Evolutionary conservation across 352 stramenopile genomes (phyloP).

Genomic region (Globisporangium okanoganense): DNA sequence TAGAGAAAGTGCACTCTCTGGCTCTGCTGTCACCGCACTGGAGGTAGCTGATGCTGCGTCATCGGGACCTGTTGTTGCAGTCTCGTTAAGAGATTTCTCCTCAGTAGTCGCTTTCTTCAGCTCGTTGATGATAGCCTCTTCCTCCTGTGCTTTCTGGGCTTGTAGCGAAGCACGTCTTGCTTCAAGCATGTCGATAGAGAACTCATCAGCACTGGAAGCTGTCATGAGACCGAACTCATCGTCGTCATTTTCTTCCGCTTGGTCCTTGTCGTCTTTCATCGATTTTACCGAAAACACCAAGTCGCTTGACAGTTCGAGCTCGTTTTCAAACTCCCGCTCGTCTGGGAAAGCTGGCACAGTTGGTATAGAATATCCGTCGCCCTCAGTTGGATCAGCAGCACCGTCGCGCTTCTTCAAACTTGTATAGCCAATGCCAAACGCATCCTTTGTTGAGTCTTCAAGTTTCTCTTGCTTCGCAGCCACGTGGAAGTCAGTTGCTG

Average conservation of each 20-base stretch:
- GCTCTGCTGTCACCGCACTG: not conserved
- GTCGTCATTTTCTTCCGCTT: conserved; percentile 18
- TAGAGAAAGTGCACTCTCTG: conserved; percentile 37
- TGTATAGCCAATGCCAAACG: conserved; percentile 66
- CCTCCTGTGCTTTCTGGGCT: conserved; percentile 25
- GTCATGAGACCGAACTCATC: conserved; percentile 30
- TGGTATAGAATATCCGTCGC: conserved; percentile 27
- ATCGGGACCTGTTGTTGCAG: not conserved
- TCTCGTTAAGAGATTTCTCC: conserved; percentile 22
- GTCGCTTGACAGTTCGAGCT: conserved; percentile 29
- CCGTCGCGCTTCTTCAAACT: conserved; percentile 24
- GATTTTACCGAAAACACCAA: conserved; percentile 32
- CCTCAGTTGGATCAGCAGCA: not conserved
- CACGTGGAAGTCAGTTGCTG: conserved; percentile 17
- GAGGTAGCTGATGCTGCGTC: not conserved
- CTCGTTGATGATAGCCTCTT: conserved; percentile 34
- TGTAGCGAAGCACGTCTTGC: conserved; percentile 21
- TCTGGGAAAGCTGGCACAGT: conserved; percentile 41
- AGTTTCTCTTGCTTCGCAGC: conserved; percentile 16
- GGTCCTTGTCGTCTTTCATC: not conserved
- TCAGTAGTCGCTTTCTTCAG: conserved; percentile 37
- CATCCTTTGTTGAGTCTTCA: conserved; percentile 14
- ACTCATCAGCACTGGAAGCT: not conserved
- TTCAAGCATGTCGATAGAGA: conserved; percentile 11
- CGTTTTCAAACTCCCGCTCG: conserved; percentile 43